These are phyloP conservation scores for Starmerella apis DNA, from an alignment of 805 yeast genomes.

Conservation along the genomic window DNA sequence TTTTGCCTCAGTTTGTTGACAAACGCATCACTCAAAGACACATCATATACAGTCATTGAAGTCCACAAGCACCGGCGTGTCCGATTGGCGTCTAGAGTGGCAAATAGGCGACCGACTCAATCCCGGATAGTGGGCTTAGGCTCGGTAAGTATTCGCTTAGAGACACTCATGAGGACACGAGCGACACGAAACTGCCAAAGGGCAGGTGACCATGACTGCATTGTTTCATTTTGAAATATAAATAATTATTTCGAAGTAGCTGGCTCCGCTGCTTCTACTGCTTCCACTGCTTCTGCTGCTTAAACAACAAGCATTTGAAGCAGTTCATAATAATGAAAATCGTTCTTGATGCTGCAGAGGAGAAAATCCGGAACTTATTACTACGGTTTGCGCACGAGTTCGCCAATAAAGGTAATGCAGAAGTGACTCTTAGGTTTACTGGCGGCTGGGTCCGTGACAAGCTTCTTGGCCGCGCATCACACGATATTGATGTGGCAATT, in stretches of 20 bases:
- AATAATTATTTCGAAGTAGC: not conserved
- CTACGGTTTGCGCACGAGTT: slow-evolving; percentile 29
- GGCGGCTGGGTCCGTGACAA: slow-evolving; percentile 99
- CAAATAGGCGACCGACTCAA: too few relatives aligned
- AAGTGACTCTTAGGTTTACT: slow-evolving; percentile 61
- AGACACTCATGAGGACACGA: not conserved
- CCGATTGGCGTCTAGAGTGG: not conserved
- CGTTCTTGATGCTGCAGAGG: slow-evolving; percentile 28
- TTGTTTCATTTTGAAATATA: not conserved
- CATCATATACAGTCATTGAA: not conserved
- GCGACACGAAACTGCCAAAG: not conserved
- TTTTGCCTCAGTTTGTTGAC: not conserved
- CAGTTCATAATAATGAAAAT: slow-evolving; percentile 16
- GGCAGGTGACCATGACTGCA: not conserved
- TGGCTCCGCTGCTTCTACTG: not conserved
- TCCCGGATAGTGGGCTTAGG: too few relatives aligned
- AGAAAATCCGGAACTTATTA: slow-evolving; percentile 27
- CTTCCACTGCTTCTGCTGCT: too few relatives aligned
- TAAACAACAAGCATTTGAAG: too few relatives aligned
- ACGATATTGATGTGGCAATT: slow-evolving; percentile 88
- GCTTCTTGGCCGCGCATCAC: slow-evolving; percentile 62
- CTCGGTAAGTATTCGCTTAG: too few relatives aligned
- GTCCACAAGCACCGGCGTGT: not conserved
- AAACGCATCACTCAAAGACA: slow-evolving; percentile 10
- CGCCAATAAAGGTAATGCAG: slow-evolving; percentile 19